Evolutionary conservation across 192 early-diverging fungal species (phyloP), one percentile per base, ranked within the genome.

Genomic region (Linnemannia exigua): DNA sequence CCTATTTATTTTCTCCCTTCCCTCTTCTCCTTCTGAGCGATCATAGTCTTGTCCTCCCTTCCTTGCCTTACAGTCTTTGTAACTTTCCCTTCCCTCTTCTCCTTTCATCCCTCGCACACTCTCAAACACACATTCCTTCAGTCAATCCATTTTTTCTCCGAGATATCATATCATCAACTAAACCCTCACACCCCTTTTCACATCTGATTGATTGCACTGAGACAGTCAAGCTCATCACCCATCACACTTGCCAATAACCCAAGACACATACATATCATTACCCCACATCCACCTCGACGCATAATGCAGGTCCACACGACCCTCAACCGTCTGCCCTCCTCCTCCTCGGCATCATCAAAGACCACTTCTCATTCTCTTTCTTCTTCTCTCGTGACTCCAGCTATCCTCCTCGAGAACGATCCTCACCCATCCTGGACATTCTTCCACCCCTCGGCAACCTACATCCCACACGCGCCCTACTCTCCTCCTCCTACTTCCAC

Each of bases 401-500:
- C 76, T 28, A 74, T 83, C 50, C 67, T 48, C 37, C 61, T 61
- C 44, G 77, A 85, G n/a, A 75, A 72, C 47, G 82, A 85, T 73
- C 82, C 82, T 15, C 50, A 79, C 47, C 82, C 82, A 19, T 79
- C 82, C 8, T 85, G 82, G 82, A 75, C 72, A 44, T 85, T 85
- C 82, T 85, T 85, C 67, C 82, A 77, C 37, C 73, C 82, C 37
- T 75, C 77, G 4, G 82, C 82, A n/a, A 85, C 82, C 0, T 85
- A 79, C 73, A 75, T 79, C 48, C 82, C 82, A 3, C 82, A 75
- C 33, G 2, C 73, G 47, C 44, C 77, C 9, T 31, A 67, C 44
- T 47, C 20, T 33, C 73, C 82, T 38, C 71, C 77, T 5, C 73
- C 82, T 36, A 75, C 82, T 1, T 79, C 70, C 68, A 46, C 77